phyloP scores from a whole-genome alignment of 768 basidiomycete species.

The Leccinum variicolor region DNA sequence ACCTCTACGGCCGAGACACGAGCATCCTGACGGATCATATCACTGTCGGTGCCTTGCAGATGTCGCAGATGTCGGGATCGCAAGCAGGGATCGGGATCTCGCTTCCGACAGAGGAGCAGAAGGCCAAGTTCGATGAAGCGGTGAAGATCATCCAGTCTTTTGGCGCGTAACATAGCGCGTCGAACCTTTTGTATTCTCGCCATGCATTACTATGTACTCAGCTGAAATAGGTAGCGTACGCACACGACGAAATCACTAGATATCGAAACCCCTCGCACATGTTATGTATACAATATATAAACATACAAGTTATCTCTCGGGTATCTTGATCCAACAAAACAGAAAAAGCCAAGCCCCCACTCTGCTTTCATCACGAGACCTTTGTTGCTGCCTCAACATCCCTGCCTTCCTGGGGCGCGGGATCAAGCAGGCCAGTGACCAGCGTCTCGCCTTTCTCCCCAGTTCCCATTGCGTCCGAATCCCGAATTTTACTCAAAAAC shows the following conservation, averaged over 20 bases:
- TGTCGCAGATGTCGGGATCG: conserved; percentile 41
- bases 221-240: not conserved
- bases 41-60: not conserved
- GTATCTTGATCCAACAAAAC: not conserved
- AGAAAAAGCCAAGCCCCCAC: not conserved
- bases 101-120: conserved; percentile 56
- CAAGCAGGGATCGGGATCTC: conserved; percentile 18
- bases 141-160: conserved; percentile 59
- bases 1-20: conserved; percentile 69
- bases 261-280: not conserved
- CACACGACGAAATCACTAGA: not conserved
- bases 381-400: not conserved
- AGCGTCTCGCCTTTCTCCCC: not conserved
- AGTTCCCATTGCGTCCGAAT: conserved; percentile 10
- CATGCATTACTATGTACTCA: not conserved
- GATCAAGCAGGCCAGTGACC: not conserved
- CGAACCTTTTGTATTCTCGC: not conserved
- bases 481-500: conserved; percentile 38
- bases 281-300: not conserved
- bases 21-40: conserved; percentile 44
- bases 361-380: not conserved
- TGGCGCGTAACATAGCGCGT: not conserved
- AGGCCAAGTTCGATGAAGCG: conserved; percentile 64
- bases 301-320: not conserved
- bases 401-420: not conserved